Conservation (phyloP, 1,139 yeast genomes). For the Diutina pseudorugosa region DNA sequence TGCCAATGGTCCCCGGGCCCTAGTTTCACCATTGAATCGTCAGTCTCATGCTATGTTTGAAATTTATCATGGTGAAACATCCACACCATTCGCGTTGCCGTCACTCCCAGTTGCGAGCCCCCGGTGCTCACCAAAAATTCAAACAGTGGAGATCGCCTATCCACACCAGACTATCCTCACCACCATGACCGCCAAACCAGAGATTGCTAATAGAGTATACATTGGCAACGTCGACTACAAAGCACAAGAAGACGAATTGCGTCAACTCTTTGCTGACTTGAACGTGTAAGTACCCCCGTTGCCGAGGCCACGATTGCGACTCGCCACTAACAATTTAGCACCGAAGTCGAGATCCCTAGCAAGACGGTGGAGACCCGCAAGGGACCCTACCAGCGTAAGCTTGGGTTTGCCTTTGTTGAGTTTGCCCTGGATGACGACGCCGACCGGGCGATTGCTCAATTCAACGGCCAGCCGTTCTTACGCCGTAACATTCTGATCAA, state of each 20-base stretch:
- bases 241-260: not conserved
- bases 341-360: not conserved
- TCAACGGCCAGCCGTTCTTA: constrained; percentile 42
- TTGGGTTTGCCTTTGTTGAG: constrained; percentile 98
- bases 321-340: not conserved
- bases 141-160: too few species aligned
- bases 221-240: constrained; percentile 2
- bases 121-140: not conserved
- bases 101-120: constrained; percentile 1
- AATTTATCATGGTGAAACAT: not conserved
- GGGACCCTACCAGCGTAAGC: not conserved
- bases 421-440: constrained; percentile 74
- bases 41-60: not conserved
- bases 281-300: not conserved
- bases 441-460: constrained; percentile 51
- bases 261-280: not conserved
- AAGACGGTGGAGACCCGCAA: not conserved
- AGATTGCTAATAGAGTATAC: not conserved
- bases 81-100: not conserved
- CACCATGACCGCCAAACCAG: constrained; percentile 1
- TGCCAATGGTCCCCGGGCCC: too few species aligned
- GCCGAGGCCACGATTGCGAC: not conserved
- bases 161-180: not conserved
- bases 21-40: not conserved
- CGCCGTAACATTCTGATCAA: constrained; percentile 6